A percentile compares a stretch with the other conserved stretches of the same genome.
phyloP scores from a whole-genome alignment of 208 protist genomes.

The Leishmania braziliensis region DNA sequence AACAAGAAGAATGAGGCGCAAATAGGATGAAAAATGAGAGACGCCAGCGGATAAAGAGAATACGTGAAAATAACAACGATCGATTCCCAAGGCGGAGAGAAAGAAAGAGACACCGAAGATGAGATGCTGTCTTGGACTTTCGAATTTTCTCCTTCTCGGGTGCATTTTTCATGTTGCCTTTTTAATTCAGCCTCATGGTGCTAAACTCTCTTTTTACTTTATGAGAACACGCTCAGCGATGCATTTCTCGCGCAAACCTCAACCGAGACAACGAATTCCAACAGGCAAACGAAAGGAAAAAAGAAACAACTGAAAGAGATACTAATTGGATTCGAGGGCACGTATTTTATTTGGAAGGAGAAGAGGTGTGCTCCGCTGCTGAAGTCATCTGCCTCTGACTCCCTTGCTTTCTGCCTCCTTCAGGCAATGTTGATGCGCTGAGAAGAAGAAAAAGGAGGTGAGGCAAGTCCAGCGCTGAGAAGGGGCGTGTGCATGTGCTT shows the following conservation, averaged over 20 bases:
- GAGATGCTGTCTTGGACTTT: neutral
- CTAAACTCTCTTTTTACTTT: neutral
- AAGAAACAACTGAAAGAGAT: neutral
- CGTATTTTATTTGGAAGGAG: conserved; percentile 8
- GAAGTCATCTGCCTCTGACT: neutral
- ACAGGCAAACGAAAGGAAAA: conserved; percentile 1
- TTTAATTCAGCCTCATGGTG: conserved; percentile 13
- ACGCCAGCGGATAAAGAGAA: neutral
- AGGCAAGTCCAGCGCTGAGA: neutral
- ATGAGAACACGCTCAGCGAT: neutral
- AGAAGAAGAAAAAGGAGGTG: neutral
- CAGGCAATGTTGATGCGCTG: neutral
- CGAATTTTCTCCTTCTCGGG: neutral
- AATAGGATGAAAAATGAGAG: neutral
- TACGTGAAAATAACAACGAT: neutral
- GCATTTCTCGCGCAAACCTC: neutral
- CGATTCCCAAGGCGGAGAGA: neutral
- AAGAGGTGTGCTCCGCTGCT: neutral
- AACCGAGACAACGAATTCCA: neutral
- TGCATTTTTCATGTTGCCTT: conserved; percentile 10
- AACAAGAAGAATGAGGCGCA: neutral
- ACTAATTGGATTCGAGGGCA: neutral
- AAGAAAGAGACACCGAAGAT: too few relatives aligned
- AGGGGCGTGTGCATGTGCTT: neutral
- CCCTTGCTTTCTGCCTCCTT: neutral